Evolutionary conservation across 1,284 basidiomycete species (phyloP).

Genomic region (Ganoderma meredithae): DNA sequence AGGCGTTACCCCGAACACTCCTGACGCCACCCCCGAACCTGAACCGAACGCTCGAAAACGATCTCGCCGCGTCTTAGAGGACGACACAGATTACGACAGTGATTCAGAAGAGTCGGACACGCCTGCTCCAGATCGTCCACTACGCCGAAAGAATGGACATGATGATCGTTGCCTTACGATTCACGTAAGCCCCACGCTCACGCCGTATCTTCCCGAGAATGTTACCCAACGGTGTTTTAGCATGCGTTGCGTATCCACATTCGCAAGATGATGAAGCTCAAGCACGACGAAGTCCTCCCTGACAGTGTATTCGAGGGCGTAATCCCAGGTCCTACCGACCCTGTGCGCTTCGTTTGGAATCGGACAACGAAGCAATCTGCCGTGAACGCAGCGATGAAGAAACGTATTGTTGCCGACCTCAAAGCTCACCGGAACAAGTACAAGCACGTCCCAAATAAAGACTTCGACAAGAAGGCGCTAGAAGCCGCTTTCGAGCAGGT

Average conservation of each 20-base stretch:
- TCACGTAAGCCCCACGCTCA: constrained; percentile 51
- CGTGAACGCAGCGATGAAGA: constrained; percentile 75
- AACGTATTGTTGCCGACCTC: constrained; percentile 64
- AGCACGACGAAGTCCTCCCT: constrained; percentile 63
- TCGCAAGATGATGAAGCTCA: constrained; percentile 61
- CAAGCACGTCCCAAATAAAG: constrained; percentile 65
- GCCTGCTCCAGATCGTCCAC: constrained; percentile 40
- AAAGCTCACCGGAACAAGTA: constrained; percentile 61
- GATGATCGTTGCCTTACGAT: constrained; percentile 70
- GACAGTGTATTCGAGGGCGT: constrained; percentile 64
- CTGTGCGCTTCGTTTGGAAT: constrained; percentile 79
- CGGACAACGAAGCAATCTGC: constrained; percentile 75
- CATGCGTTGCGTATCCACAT: constrained; percentile 74
- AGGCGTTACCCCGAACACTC: constrained; percentile 10
- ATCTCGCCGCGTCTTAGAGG: constrained; percentile 41
- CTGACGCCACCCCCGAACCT: constrained; percentile 17
- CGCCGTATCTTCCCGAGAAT: constrained; percentile 11
- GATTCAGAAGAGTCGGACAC: constrained; percentile 46
- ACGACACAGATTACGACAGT: constrained; percentile 34
- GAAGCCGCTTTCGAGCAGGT: constrained; percentile 73
- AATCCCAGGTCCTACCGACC: constrained; percentile 50
- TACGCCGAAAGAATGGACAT: constrained; percentile 62
- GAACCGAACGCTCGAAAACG: constrained; percentile 40
- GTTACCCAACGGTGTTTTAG: constrained; percentile 44
- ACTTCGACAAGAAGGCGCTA: constrained; percentile 68